These are phyloP conservation scores for Rubia occidens DNA, from an alignment of 305 asterid genomes.

Conservation along the genomic window DNA sequence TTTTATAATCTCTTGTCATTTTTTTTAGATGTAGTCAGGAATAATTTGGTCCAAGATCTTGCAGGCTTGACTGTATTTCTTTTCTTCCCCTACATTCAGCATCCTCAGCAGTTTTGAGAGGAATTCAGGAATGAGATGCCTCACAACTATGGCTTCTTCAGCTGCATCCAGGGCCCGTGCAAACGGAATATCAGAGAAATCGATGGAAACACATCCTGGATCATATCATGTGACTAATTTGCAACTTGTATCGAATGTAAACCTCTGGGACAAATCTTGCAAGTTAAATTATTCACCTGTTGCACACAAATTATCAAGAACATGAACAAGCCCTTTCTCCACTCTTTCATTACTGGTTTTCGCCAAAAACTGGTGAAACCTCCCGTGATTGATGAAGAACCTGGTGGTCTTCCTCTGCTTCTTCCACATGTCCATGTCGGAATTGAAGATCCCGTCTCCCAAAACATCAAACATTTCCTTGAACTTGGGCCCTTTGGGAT, in stretches of 20 bases:
- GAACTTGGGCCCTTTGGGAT: conserved; percentile 44
- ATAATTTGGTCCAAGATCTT: conserved; percentile 35
- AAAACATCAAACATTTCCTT: conserved; percentile 35
- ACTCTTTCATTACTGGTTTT: conserved; percentile 29
- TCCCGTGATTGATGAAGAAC: conserved; percentile 14
- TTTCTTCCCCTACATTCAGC: conserved; percentile 39
- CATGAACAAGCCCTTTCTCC: conserved; percentile 38
- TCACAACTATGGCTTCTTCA: conserved; percentile 44
- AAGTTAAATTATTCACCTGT: conserved; percentile 27
- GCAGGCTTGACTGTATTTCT: conserved; percentile 27
- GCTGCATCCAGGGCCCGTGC: conserved; percentile 50
- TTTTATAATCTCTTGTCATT: conserved; percentile 22
- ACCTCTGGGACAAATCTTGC: conserved; percentile 52
- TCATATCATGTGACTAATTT: conserved; percentile 41
- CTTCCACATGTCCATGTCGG: conserved; percentile 43
- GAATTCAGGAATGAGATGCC: conserved; percentile 39
- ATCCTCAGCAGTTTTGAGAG: conserved; percentile 44
- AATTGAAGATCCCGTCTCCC: conserved; percentile 31
- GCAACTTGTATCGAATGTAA: conserved; percentile 51
- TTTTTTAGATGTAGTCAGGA: conserved; percentile 30
- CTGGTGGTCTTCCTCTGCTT: conserved; percentile 38
- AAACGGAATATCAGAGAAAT: conserved; percentile 41
- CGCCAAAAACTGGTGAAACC: conserved; percentile 29
- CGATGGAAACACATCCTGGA: conserved; percentile 43
- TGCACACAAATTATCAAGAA: conserved; percentile 29